Base-by-base conservation (phyloP, 1,139 yeast genomes). In the Suhomyces kunorum region DNA sequence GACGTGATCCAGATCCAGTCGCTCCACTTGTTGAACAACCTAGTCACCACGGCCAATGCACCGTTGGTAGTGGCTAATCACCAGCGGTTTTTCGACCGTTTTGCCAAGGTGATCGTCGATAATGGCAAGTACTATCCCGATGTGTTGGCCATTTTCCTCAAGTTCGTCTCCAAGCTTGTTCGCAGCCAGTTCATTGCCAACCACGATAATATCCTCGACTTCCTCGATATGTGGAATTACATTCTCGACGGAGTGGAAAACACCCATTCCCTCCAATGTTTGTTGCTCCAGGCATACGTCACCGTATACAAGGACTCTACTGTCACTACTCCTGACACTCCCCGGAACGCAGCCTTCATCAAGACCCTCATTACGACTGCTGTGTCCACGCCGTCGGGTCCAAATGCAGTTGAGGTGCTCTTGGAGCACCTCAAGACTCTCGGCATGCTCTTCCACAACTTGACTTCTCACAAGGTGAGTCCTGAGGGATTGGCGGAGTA, bases 1-100 rank as follows among this genome's bases (percentile, higher is more conserved):
- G 77, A 72, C 47, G 58, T 71, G 5, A 56, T 72, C 4, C 75
- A 68, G 44, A 57, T 58, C 33, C 78, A 72, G 49, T 59, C 67
- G 1, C 53, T 66, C 32, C 76, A 71, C 49, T 48, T 67, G 44
- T 51, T 71, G 40, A 63, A 55, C 32, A 68, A 71, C 44, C 49
- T 55, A 25, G 25, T 58, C 15, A 56, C 60, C 3, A 30, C 42
- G 7, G 17, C 23, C 4, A 48, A 58, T 2, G 30, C 55, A 3
- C 24, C 23, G 8, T 45, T 46, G 17, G 44, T 48, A 15, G 13
- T 46, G 8, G 38, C 33, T 9, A 49, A 47, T 16, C 27, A 37
- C 24, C 45, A 32, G 6, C 20, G 48, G 14, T 38, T 68, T 11
- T 34, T 40, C n/a, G 23, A 30, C 9, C 46, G 42, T n/a, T 54